phyloP scores from a whole-genome alignment of 2,329 filamentous ascomycete genomes.

The Aspergillus awamori region DNA sequence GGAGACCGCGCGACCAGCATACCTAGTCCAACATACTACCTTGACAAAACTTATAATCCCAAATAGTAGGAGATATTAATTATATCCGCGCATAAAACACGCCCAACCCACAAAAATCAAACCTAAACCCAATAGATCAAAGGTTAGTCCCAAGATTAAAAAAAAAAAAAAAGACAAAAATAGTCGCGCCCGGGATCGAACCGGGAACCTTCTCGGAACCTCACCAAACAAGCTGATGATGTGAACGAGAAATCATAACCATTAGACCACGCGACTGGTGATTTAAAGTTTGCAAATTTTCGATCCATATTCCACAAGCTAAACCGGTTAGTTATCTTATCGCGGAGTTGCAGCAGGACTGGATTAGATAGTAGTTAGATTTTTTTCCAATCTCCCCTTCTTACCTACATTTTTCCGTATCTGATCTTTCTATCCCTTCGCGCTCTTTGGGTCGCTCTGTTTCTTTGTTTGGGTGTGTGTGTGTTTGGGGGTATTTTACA shows the following conservation, averaged over 20 bases:
- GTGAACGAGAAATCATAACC: slow-evolving; percentile 30
- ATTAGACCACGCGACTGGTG: slow-evolving; percentile 26
- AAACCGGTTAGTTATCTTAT: neutral
- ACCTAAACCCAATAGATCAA: too few species aligned
- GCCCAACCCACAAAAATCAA: too few species aligned
- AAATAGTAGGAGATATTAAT: too few species aligned
- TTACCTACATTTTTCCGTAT: neutral
- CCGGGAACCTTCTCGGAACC: slow-evolving; percentile 24
- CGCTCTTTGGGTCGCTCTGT: neutral
- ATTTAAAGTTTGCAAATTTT: neutral
- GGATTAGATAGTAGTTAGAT: neutral
- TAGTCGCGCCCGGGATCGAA: slow-evolving; percentile 30
- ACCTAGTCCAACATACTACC: neutral
- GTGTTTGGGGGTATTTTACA: too few species aligned
- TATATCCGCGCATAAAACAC: too few species aligned
- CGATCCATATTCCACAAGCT: neutral
- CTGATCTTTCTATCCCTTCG: neutral
- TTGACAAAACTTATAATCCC: too few species aligned
- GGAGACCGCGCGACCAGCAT: neutral
- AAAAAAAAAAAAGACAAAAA: slow-evolving; percentile 10
- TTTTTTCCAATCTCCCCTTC: neutral
- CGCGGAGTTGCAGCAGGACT: too few species aligned
- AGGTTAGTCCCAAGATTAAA: too few species aligned
- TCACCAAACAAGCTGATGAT: slow-evolving; percentile 1
- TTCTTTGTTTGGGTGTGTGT: neutral